A percentile compares a stretch with the other conserved stretches of the same genome.
phyloP scores from a whole-genome alignment of 176 grass and related monocot genomes.

The Carex myosuroides region DNA sequence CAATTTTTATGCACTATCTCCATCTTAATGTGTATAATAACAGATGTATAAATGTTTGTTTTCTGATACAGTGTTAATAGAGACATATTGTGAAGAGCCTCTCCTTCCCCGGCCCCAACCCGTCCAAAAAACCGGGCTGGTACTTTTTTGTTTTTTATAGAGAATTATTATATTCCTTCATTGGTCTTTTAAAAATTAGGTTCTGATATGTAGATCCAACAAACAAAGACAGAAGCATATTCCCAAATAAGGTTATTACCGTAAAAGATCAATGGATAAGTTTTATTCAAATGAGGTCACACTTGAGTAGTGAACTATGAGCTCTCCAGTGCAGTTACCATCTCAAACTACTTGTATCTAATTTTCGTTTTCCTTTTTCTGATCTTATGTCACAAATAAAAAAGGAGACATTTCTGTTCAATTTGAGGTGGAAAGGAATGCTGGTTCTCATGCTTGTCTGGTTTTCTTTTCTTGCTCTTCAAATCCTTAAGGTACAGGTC shows the following conservation, averaged over 20 bases:
- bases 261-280: not conserved
- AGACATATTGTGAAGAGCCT: constrained; percentile 43
- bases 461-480: constrained; percentile 67
- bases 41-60: not conserved
- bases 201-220: not conserved
- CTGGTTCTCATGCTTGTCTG: constrained; percentile 57
- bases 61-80: constrained; percentile 46
- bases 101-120: constrained; percentile 47
- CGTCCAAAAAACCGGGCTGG: constrained; percentile 45
- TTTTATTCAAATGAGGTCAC: not conserved
- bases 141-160: constrained; percentile 19
- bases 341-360: not conserved
- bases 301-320: not conserved
- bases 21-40: not conserved
- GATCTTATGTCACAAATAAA: not conserved
- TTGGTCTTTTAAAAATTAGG: not conserved
- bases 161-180: not conserved
- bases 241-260: not conserved
- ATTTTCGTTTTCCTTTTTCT: not conserved
- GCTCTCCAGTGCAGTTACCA: constrained; percentile 6
- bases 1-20: not conserved
- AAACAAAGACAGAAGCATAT: not conserved
- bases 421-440: constrained; percentile 81
- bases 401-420: constrained; percentile 72
- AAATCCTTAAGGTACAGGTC: constrained; percentile 64